A percentile compares a stretch with the other conserved stretches of the same genome.
Conservation (phyloP, 2,329 filamentous ascomycete species). For the Clonostachys rosea region DNA sequence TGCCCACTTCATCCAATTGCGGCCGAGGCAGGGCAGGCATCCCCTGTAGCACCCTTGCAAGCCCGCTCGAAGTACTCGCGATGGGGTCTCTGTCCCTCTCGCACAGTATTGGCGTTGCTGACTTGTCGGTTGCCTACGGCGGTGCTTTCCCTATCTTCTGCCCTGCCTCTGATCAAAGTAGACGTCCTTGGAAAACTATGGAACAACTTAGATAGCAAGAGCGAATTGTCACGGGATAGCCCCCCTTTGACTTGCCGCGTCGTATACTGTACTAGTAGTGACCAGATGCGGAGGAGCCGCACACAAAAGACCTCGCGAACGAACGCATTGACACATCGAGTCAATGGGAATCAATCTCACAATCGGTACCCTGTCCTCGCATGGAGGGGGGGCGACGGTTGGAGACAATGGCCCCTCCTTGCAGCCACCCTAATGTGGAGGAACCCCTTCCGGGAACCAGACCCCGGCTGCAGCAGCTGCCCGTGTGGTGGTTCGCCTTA, state of each 20-base stretch:
- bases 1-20: background rate
- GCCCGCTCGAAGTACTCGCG: background rate
- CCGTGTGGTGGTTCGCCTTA: constrained; percentile 18
- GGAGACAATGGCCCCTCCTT: constrained; percentile 21
- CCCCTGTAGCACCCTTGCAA: background rate
- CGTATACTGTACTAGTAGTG: background rate
- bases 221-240: too few relatives aligned
- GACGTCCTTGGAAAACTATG: too few relatives aligned
- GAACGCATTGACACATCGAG: too few relatives aligned
- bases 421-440: constrained; percentile 23
- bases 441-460: constrained; percentile 18
- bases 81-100: background rate
- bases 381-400: constrained; percentile 1
- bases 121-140: too few relatives aligned
- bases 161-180: too few relatives aligned
- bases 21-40: background rate
- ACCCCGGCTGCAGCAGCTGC: constrained; percentile 11
- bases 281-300: background rate
- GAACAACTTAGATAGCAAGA: too few relatives aligned
- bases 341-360: too few relatives aligned
- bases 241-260: too few relatives aligned
- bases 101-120: background rate
- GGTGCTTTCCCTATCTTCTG: too few relatives aligned
- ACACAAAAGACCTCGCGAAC: background rate
- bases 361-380: too few relatives aligned